Evolutionary conservation across 179 eudicot genomes (phyloP), one percentile per base, ranked within the genome.

Genomic region (Dionaea muscipula): DNA sequence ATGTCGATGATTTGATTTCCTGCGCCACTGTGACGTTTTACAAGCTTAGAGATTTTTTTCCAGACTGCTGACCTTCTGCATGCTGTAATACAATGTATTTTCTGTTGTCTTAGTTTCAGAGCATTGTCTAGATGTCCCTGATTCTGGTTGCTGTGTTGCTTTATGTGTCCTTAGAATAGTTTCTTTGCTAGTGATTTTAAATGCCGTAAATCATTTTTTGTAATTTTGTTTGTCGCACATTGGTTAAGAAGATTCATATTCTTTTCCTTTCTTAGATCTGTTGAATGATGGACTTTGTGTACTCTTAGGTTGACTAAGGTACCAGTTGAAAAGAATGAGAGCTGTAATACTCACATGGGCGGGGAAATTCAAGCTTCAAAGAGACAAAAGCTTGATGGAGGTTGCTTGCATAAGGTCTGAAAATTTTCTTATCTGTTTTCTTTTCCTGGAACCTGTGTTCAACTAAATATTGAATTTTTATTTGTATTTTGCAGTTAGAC

Each of bases 311-410:
- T 65, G 26, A 54, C 48, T 13, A 70, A 55, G 39, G n/a, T 57
- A 27, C 36, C 60, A 52, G 63, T 58, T 38, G 80, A 64, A 53
- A 77, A 55, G 44, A 60, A 53, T 41, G 64, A 63, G 54, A 72
- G 41, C 49, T 61, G 56, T 26, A 64, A 28, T 55, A 53, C 53
- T 60, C 73, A 73, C 50, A 53, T 57, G 59, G 83, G 63, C 14
- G 62, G 67, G 26, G 97, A 90, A 72, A 72, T 41, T 55, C 97
- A 90, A 78, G 90, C 97, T 73, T 76, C 95, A 23, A 90, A 90
- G 79, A 76, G 95, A 66, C 97, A 86, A 80, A 90, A 84, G 74
- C 85, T 90, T 24, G 97, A 90, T 31, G 87, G 94, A 54, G 97
- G 97, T 62, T 85, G 69, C 43, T 65, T 73, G 69, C 76, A 67